Base-by-base conservation (phyloP, 768 basidiomycete genomes). In the Auriscalpium microsporum region DNA sequence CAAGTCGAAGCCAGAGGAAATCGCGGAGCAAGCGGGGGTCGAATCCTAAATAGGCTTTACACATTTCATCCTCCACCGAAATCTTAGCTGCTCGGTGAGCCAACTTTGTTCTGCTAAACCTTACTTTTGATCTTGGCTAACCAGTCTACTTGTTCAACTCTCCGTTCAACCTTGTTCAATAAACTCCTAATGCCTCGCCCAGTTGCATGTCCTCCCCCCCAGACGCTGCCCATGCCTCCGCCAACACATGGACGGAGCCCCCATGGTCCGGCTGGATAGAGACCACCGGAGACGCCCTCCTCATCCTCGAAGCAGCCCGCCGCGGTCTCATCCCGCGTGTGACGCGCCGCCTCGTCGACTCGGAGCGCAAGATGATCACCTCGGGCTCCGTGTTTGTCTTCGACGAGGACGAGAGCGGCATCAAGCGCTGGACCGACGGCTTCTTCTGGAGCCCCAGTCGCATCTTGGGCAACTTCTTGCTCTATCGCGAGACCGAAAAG, bases 361-460 rank as follows among this genome's bases (percentile, higher is more conserved):
- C 88, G 35, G 94, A 98, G 69, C 81, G 92, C 55, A 86, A 83
- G 65, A 90, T 95, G 86, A 94, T 98, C 68, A 85, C 85, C 16
- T 89, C 86, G 7, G 94, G 94, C 55, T 89, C 88, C 8, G 92
- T 98, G 10, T 98, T 97, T 64, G 94, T 96, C 61, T 98, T 96
- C 66, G 92, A 98, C 69, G 94, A 96, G 74, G 87, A 92, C 64
- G 93, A 95, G 72, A 92, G 90, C 65, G 93, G 94, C 28, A 98
- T 98, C 74, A 95, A 94, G 74, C 80, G 94, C 45, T 96, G 94
- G 90, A 98, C 94, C 1, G 94, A 98, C 71, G 93, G 94, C n/a
- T 86, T 90, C 67, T 87, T 88, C 67, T 96, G 94, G 94, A 90
- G 87, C 62, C 94, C 94, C 0, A 88, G 86, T 61, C 78, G 94